phyloP scores from a whole-genome alignment of 2,329 filamentous ascomycete species.

The Diaporthe batatas region DNA sequence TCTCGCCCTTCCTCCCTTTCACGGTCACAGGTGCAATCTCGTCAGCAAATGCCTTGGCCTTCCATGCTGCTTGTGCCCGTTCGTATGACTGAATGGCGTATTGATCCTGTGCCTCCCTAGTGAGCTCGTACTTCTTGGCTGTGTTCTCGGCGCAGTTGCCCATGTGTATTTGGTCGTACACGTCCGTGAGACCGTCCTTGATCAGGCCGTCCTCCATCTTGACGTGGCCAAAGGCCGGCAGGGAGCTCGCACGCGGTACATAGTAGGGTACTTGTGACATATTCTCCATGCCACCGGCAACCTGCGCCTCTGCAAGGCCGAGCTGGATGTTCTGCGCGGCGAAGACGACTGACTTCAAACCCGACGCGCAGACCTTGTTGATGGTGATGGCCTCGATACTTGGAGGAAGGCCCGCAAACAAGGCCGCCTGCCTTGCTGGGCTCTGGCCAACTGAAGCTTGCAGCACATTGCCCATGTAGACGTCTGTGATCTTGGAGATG shows the following conservation, averaged over 20 bases:
- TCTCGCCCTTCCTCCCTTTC: constrained; percentile 85
- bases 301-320: constrained; percentile 86
- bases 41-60: constrained; percentile 83
- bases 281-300: constrained; percentile 98
- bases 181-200: constrained; percentile 95
- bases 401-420: constrained; percentile 88
- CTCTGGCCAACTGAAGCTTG: constrained; percentile 88
- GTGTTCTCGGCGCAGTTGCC: constrained; percentile 96
- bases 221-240: constrained; percentile 88
- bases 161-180: constrained; percentile 98
- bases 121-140: constrained; percentile 86
- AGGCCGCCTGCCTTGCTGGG: constrained; percentile 89
- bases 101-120: constrained; percentile 88
- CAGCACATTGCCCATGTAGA: constrained; percentile 98
- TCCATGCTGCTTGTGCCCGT: constrained; percentile 91
- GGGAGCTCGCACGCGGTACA: constrained; percentile 81
- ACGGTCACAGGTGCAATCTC: constrained; percentile 92
- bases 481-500: constrained; percentile 83
- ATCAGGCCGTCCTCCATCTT: constrained; percentile 92
- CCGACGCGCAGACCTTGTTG: constrained; percentile 98
- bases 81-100: constrained; percentile 93
- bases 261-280: constrained; percentile 97
- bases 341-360: constrained; percentile 90
- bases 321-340: constrained; percentile 96
- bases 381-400: constrained; percentile 90